Evolutionary conservation across 495 filamentous ascomycete genomes (phyloP).

Genomic region (Arthonia radiata): DNA sequence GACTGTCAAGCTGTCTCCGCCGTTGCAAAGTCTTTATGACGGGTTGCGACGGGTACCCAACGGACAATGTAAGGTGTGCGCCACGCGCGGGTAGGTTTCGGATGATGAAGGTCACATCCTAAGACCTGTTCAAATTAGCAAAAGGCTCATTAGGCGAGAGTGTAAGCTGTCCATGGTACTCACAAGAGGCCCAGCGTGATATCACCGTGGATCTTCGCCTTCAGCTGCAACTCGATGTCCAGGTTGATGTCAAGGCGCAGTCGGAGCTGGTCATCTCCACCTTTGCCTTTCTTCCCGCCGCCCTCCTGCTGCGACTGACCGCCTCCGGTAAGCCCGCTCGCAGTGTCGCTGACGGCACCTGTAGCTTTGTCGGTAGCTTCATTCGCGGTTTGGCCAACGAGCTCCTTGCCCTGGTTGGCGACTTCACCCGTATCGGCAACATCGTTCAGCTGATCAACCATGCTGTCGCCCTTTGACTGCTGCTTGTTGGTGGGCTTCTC

Average conservation of each 20-base stretch:
- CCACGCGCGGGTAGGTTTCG: no score
- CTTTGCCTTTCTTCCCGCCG: constrained; percentile 5
- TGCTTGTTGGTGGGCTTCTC: no score
- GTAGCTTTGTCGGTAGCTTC: constrained; percentile 8
- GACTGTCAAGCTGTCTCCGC: no score
- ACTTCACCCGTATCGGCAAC: constrained; percentile 15
- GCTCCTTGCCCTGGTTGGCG: constrained; percentile 12
- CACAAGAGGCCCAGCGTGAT: constrained; percentile 66
- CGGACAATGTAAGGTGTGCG: no score
- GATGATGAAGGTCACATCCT: no score
- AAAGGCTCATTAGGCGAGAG: no score
- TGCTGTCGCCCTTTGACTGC: constrained; percentile 7
- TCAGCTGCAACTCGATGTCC: constrained; percentile 71
- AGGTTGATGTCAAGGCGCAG: constrained; percentile 65
- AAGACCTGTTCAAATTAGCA: no score
- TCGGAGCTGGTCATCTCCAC: constrained; percentile 27
- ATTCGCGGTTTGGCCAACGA: constrained; percentile 18
- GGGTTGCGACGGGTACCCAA: no score
- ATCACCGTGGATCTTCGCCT: constrained; percentile 84
- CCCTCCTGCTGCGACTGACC: no score
- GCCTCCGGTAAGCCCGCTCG: constrained; percentile 13
- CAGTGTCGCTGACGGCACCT: no score
- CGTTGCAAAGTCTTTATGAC: no score
- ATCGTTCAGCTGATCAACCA: constrained; percentile 16
- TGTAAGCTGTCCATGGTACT: no score